Percentiles rank a stretch among this genome's conserved stretches.
Evolutionary conservation across 441 rosid genomes (phyloP).

Genomic region (Macaranga tanarius): DNA sequence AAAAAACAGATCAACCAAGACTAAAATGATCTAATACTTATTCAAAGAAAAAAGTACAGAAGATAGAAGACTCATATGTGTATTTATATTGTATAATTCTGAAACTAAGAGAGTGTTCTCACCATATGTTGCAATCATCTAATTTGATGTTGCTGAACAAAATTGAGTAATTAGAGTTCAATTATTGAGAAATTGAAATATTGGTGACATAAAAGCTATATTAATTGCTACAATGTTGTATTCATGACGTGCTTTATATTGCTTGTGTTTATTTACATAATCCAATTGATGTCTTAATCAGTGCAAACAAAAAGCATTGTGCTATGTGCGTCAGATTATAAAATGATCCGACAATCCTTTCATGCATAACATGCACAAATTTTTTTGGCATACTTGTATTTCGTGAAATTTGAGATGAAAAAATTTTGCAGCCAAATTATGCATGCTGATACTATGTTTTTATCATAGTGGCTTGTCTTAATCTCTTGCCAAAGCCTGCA

Average conservation of each 20-base stretch:
- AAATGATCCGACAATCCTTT: background rate
- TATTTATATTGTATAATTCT: too few relatives aligned
- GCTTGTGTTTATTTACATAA: too few relatives aligned
- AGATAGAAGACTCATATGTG: background rate
- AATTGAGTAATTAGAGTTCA: background rate
- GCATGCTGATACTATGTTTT: background rate
- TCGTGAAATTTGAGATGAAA: background rate
- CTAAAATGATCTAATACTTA: background rate
- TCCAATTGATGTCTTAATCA: background rate
- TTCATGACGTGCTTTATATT: background rate
- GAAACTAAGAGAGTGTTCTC: too few relatives aligned
- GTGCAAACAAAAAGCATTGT: background rate
- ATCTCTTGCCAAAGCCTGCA: conserved; percentile 1
- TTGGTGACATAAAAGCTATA: background rate
- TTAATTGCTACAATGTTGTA: background rate
- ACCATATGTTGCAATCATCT: too few relatives aligned
- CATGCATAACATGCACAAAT: too few relatives aligned
- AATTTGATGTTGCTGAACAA: too few relatives aligned
- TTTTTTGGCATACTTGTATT: background rate
- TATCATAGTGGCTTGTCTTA: background rate
- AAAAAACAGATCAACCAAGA: background rate
- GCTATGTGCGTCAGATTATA: background rate
- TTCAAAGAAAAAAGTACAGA: background rate
- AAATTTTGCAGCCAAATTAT: background rate
- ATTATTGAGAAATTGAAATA: background rate